Conservation (phyloP, 257 asterid species). For the Salvia miltiorrhiza region DNA sequence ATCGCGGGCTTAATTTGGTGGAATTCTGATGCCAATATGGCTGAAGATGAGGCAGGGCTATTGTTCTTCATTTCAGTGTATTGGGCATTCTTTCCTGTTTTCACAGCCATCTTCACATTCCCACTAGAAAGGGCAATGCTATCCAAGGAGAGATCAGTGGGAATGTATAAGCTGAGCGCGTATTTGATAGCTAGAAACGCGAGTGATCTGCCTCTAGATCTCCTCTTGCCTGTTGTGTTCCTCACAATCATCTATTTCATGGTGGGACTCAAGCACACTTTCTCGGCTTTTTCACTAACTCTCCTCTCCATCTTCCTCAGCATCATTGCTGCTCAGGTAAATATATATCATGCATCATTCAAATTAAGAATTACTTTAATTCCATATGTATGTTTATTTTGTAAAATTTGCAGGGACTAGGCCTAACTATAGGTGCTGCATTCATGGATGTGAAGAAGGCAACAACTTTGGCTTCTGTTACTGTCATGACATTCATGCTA, state of each 20-base stretch:
- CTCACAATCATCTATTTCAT: slow-evolving; percentile 37
- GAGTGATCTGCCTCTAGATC: slow-evolving; percentile 41
- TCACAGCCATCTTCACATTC: slow-evolving; percentile 42
- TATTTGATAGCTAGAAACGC: slow-evolving; percentile 38
- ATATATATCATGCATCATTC: too few relatives aligned
- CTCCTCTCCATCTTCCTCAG: slow-evolving; percentile 34
- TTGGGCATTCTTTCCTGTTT: slow-evolving; percentile 40
- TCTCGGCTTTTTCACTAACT: slow-evolving; percentile 35
- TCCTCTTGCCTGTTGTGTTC: slow-evolving; percentile 35
- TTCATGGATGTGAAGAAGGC: slow-evolving; percentile 45
- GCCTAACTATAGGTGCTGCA: slow-evolving; percentile 38
- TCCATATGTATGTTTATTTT: too few relatives aligned
- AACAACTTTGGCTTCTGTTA: slow-evolving; percentile 45
- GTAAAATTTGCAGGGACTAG: too few relatives aligned
- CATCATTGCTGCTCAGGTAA: slow-evolving; percentile 45
- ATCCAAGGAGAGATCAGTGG: slow-evolving; percentile 46
- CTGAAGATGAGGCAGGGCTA: slow-evolving; percentile 41
- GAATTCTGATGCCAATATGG: slow-evolving; percentile 23
- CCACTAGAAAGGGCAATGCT: slow-evolving; percentile 45
- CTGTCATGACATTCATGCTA: slow-evolving; percentile 43
- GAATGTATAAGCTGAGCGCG: slow-evolving; percentile 47
- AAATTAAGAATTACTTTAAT: too few relatives aligned
- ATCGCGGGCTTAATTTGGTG: slow-evolving; percentile 41
- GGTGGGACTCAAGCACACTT: slow-evolving; percentile 35
- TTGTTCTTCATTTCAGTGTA: slow-evolving; percentile 46